phyloP scores from a whole-genome alignment of 2,329 filamentous ascomycete genomes.

The Chaetomium sp. region DNA sequence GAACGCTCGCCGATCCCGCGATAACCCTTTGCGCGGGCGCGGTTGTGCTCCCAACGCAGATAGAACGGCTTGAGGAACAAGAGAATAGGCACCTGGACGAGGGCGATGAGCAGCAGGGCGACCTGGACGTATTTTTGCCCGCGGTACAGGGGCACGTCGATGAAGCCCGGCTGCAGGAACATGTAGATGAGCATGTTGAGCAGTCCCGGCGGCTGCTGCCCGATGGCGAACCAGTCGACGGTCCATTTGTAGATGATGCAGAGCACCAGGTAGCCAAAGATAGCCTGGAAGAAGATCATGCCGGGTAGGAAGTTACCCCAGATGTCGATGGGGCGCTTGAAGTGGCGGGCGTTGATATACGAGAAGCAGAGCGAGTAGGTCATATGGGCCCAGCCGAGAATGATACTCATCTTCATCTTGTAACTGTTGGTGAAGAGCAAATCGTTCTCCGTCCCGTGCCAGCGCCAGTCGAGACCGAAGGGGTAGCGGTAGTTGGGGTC shows the following conservation, averaged over 20 bases:
- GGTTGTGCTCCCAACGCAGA: conserved; percentile 89
- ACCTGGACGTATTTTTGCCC: conserved; percentile 74
- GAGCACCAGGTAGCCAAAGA: conserved; percentile 92
- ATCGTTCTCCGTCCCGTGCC: conserved; percentile 94
- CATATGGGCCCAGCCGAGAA: conserved; percentile 97
- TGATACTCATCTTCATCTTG: conserved; percentile 99
- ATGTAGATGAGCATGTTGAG: conserved; percentile 99
- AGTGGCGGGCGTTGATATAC: conserved; percentile 88
- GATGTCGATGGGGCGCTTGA: conserved; percentile 90
- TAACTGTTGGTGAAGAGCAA: conserved; percentile 95
- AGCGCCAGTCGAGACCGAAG: conserved; percentile 91
- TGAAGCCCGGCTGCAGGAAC: conserved; percentile 80
- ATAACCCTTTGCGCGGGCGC: conserved; percentile 80
- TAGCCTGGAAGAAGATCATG: conserved; percentile 99
- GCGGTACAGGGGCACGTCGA: conserved; percentile 67
- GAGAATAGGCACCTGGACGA: conserved; percentile 81
- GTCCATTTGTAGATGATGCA: conserved; percentile 98
- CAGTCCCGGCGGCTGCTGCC: conserved; percentile 69
- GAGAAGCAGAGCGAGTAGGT: conserved; percentile 94
- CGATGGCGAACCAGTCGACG: conserved; percentile 70
- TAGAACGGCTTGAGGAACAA: conserved; percentile 95
- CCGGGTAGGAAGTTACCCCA: conserved; percentile 96
- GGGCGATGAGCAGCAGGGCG: conserved; percentile 70
- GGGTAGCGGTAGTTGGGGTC: conserved; percentile 72
- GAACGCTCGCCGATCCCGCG: conserved; percentile 85